A percentile compares a stretch with the other conserved stretches of the same genome.
phyloP scores from a whole-genome alignment of 2,329 filamentous ascomycete genomes.

The Penicillium capsulatum region DNA sequence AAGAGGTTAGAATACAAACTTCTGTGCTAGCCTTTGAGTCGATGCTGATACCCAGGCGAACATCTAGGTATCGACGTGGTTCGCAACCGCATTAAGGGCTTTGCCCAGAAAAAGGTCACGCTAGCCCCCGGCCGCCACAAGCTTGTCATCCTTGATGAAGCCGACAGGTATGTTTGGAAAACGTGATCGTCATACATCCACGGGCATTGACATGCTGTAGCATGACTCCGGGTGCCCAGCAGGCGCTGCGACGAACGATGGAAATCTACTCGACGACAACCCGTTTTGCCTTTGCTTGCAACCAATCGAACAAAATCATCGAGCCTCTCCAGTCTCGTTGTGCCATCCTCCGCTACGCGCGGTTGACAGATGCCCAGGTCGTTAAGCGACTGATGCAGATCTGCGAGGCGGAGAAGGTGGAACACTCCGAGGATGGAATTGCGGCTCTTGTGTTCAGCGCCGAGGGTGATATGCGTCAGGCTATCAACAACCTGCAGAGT shows the following conservation, averaged over 20 bases:
- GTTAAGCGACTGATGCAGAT: slow-evolving; percentile 89
- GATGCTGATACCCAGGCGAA: too few relatives aligned
- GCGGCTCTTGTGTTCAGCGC: slow-evolving; percentile 96
- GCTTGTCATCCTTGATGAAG: slow-evolving; percentile 94
- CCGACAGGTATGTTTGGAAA: slow-evolving; percentile 60
- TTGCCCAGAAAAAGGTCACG: slow-evolving; percentile 98
- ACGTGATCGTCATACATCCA: neutral
- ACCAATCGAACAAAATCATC: slow-evolving; percentile 98
- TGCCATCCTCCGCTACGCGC: slow-evolving; percentile 88
- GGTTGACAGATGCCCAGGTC: slow-evolving; percentile 86
- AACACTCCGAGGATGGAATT: slow-evolving; percentile 87
- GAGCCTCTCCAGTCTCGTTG: slow-evolving; percentile 97
- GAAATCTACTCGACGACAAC: slow-evolving; percentile 98
- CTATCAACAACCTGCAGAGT: slow-evolving; percentile 96
- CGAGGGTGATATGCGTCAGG: slow-evolving; percentile 97
- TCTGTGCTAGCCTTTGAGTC: neutral
- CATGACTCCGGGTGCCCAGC: slow-evolving; percentile 96
- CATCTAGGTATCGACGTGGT: slow-evolving; percentile 90
- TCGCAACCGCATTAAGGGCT: slow-evolving; percentile 93
- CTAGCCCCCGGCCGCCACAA: slow-evolving; percentile 87
- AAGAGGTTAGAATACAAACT: slow-evolving; percentile 53
- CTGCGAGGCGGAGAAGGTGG: slow-evolving; percentile 83
- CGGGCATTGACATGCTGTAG: slow-evolving; percentile 31
- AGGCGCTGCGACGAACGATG: slow-evolving; percentile 93
- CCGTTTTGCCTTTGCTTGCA: slow-evolving; percentile 95